Base-by-base conservation (phyloP, 371 early-diverging fungal genomes). In the Smittium culicis region DNA sequence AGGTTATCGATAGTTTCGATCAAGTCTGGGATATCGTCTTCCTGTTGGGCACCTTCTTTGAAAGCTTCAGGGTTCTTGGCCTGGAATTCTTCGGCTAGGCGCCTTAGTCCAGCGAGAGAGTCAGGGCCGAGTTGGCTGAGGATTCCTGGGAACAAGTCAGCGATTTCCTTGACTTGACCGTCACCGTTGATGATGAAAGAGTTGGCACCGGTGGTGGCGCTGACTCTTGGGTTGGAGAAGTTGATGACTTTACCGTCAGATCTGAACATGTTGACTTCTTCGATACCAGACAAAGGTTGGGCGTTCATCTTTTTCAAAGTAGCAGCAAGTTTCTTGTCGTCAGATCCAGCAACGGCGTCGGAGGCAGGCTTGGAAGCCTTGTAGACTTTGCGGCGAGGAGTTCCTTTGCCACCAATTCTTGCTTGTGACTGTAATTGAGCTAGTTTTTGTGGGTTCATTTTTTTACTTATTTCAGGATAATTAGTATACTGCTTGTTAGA, bases 251-350 rank as follows among this genome's bases (percentile, higher is more conserved):
- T 86, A 73, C 94, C 94, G 73, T 94, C 91, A 67, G 86, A 86
- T 81, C 85, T 87, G 87, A 97, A 97, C 92, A 98, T 93, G 90
- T 96, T 98, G 82, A 97, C 94, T 77, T 96, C 93, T 79, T 96
- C 97, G 76, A 98, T 89, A 71, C 82, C 85, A 71, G 82, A 76
- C 71, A 96, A 83, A 71, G 88, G 83, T 80, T 90, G 91, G 66
- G 90, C 87, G 73, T 86, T 81, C 65, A 93, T 79, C 86, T 92
- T 93, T 80, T 91, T 92, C 67, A 94, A 79, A 63, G 88, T 81
- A 64, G 83, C 79, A 72, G 86, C 85, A 66, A 96, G 86, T 87
- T 91, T 93, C 76, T 90, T 90, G 83, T 94, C 95, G 75, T 89
- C 91, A 17, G 54, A 54, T 54, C 17, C 17, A n/a, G 54, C 54